Evolutionary conservation across 305 asterid species (phyloP), one percentile per base, ranked within the genome.

Genomic region (Fraxinus greggii): DNA sequence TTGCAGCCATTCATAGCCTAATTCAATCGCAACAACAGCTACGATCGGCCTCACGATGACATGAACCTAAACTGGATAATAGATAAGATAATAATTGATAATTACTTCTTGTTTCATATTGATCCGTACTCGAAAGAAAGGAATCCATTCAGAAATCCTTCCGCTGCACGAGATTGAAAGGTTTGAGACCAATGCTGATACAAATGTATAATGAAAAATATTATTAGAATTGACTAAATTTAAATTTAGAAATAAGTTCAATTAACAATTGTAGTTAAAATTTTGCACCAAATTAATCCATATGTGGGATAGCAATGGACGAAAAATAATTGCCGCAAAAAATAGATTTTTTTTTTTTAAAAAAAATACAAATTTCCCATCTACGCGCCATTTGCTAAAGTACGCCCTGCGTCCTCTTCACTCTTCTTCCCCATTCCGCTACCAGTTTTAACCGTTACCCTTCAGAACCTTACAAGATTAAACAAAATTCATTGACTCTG

Each of bases 401-500:
- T 82, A 51, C 89, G 89, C 89, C 67, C 12, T 2, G 83, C 85
- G 76, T 83, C 77, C 78, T 48, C 81, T 69, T 81, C 78, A 77
- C 82, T 48, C 48, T 65, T 32, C 84, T 23, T 17, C 28, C 79
- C 65, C 80, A 61, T 45, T 61, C 51, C 19, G 17, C 85, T 65
- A 85, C 79, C 85, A 73, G 83, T 80, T 83, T 84, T 84, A 83
- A 83, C 84, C 51, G 89, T 85, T 85, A 23, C 29, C 31, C 2
- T 28, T 28, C n/a, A n/a, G n/a, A n/a, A n/a, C n/a, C n/a, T n/a
- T n/a, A n/a, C n/a, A n/a, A n/a, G n/a, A n/a, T n/a, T n/a, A n/a
- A n/a, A n/a, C n/a, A 54, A 54, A 54, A 54, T 54, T 15, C 1
- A 54, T 24, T 0, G 24, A 24, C 17, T 13, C 77, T 67, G 40